Evolutionary conservation across 768 basidiomycete genomes (phyloP).

Genomic region (Tricholoma flavovirens): DNA sequence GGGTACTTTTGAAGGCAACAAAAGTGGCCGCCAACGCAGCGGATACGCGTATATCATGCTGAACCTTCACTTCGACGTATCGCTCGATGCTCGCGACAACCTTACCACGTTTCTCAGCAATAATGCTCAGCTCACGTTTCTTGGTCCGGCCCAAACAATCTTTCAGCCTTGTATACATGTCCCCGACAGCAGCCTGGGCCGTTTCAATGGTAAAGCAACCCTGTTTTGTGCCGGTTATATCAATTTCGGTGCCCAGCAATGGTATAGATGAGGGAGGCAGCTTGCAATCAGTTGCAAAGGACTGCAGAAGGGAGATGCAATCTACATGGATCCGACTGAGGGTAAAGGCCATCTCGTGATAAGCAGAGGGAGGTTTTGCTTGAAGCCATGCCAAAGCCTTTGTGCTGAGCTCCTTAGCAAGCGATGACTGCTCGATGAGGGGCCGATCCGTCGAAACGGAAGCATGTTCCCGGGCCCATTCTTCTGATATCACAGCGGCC

Average conservation of each 20-base stretch:
- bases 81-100: slow-evolving; percentile 68
- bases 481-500: slow-evolving; percentile 79
- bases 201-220: slow-evolving; percentile 76
- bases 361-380: slow-evolving; percentile 65
- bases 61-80: slow-evolving; percentile 75
- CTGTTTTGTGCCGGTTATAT: slow-evolving; percentile 57
- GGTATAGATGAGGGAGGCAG: slow-evolving; percentile 77
- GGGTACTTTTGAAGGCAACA: slow-evolving; percentile 79
- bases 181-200: slow-evolving; percentile 64
- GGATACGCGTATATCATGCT: slow-evolving; percentile 81
- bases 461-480: slow-evolving; percentile 67
- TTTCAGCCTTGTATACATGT: slow-evolving; percentile 70
- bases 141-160: slow-evolving; percentile 69
- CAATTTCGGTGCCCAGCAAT: slow-evolving; percentile 68
- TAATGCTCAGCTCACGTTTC: slow-evolving; percentile 66
- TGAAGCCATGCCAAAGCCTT: slow-evolving; percentile 73
- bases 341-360: slow-evolving; percentile 85
- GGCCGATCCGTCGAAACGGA: slow-evolving; percentile 22
- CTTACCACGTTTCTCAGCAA: slow-evolving; percentile 71
- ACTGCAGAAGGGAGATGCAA: slow-evolving; percentile 72
- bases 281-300: slow-evolving; percentile 85
- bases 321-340: slow-evolving; percentile 78
- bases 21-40: slow-evolving; percentile 90
- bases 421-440: slow-evolving; percentile 49
- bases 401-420: slow-evolving; percentile 63